Evolutionary conservation across 345 rosid species (phyloP).

Genomic region (Excoecaria cochinchinensis): DNA sequence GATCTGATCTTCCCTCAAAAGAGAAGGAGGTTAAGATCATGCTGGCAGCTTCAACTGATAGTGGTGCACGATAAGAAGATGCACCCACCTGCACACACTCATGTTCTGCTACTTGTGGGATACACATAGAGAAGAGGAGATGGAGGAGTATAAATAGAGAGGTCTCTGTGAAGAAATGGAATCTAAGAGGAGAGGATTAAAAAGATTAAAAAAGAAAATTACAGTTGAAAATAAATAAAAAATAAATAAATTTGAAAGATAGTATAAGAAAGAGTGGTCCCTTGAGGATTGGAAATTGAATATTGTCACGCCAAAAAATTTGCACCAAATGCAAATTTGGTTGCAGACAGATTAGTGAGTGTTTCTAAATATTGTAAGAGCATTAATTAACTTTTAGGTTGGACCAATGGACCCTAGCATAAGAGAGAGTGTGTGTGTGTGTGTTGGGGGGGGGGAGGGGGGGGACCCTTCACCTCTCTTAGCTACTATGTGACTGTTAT

Average conservation of each 20-base stretch:
- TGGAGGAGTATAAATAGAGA: slow-evolving; percentile 24
- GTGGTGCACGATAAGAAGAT: slow-evolving; percentile 27
- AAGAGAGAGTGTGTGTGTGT: slow-evolving; percentile 17
- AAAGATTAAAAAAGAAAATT: background rate
- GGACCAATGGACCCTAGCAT: slow-evolving; percentile 18
- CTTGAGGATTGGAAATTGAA: slow-evolving; percentile 27
- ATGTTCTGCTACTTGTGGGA: background rate
- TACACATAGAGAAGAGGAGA: slow-evolving; percentile 4
- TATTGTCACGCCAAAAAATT: slow-evolving; percentile 36
- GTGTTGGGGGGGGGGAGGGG: too few relatives aligned
- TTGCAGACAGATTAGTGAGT: slow-evolving; percentile 29
- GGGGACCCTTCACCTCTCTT: slow-evolving; percentile 31
- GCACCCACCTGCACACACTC: background rate
- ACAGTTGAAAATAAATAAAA: background rate
- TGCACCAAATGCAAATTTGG: slow-evolving; percentile 16
- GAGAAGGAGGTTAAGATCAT: slow-evolving; percentile 50
- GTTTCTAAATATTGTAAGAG: slow-evolving; percentile 37
- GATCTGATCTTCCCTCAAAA: slow-evolving; percentile 53
- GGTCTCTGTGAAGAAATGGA: background rate
- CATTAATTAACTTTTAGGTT: slow-evolving; percentile 43
- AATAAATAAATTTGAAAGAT: background rate
- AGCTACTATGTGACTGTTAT: slow-evolving; percentile 14
- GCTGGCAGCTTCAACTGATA: slow-evolving; percentile 99
- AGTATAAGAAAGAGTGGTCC: slow-evolving; percentile 28
- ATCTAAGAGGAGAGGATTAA: background rate